These are phyloP conservation scores for Globisporangium takayamanum DNA, from an alignment of 352 stramenopile species.

Conservation along the genomic window DNA sequence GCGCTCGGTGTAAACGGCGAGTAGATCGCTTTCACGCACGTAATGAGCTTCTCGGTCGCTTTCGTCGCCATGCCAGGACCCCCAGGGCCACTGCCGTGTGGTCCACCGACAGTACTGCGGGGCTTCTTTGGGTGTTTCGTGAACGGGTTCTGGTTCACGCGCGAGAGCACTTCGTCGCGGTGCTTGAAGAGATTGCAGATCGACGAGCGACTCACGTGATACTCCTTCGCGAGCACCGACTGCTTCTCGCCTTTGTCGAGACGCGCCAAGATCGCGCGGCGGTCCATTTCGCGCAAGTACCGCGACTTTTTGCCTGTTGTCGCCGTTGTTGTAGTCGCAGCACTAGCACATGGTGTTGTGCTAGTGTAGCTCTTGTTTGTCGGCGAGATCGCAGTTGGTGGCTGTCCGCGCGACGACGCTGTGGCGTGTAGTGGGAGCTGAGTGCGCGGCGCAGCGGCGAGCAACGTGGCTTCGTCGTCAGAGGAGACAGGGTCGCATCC, in stretches of 20 bases:
- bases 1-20: constrained; percentile 9
- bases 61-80: constrained; percentile 1
- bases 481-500: constrained; percentile 10
- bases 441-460: neutral
- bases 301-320: constrained; percentile 32
- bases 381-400: constrained; percentile 6
- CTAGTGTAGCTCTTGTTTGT: constrained; percentile 5
- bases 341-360: too few species aligned
- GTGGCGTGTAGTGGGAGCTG: neutral
- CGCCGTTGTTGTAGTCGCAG: too few species aligned
- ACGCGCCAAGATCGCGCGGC: constrained; percentile 46
- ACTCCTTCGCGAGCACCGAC: constrained; percentile 55
- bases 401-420: neutral
- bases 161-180: constrained; percentile 39
- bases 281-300: constrained; percentile 66
- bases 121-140: constrained; percentile 49
- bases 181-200: constrained; percentile 74
- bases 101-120: constrained; percentile 10
- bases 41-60: constrained; percentile 14
- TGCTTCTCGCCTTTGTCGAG: constrained; percentile 60
- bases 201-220: constrained; percentile 53
- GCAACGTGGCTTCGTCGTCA: constrained; percentile 6
- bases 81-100: constrained; percentile 25
- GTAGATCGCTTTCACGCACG: constrained; percentile 14
- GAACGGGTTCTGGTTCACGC: constrained; percentile 36